Base-by-base conservation (phyloP, 352 stramenopile genomes). In the Phytophthora uliginosa region DNA sequence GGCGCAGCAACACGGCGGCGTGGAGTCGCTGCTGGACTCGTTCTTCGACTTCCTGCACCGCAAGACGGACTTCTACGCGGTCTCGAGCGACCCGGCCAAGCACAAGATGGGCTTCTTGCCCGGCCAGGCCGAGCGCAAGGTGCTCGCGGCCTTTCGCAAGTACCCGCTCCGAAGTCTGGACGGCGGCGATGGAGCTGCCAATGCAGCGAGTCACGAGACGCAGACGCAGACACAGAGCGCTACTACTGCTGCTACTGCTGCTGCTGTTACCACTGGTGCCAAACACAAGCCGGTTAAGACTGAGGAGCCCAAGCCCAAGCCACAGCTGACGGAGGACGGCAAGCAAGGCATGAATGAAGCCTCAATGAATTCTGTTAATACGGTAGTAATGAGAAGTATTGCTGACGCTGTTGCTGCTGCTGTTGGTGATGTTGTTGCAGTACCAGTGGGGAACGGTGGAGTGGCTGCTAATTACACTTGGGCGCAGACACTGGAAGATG, bases 51-150 rank as follows among this genome's bases (percentile, higher is more conserved):
- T 99, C 65, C 76, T 99, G 60, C 88, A 98, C 64, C 95, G 98
- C 42, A 99, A 99, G 74, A 99, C 98, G 17, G 98, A 99, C 84
- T 99, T 99, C 77, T 99, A 99, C 82, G 84, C 84, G 24, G 83
- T 93, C 54, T 80, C 85, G 38, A 71, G 66, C 31, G 79, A 94
- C 62, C 87, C 87, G 3, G 67, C 15, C 36, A 64, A 34, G 15
- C 71, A 77, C 42, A 77, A 77, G 51, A 93, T 94, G 84, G 87
- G 86, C 13, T 95, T 94, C 66, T 48, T 77, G 22, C 84, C 87
- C 0, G 86, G 83, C 7, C 71, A 90, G 18, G 87, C 89, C 9
- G 71, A 95, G 68, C 67, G 89, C 64, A 90, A 86, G 68, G 81
- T 95, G 31, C 67, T 95, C 0, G 50, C 69, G 13, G 83, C 87